Conservation (phyloP, 2,329 filamentous ascomycete genomes). For the Penicillium sclerotiorum region DNA sequence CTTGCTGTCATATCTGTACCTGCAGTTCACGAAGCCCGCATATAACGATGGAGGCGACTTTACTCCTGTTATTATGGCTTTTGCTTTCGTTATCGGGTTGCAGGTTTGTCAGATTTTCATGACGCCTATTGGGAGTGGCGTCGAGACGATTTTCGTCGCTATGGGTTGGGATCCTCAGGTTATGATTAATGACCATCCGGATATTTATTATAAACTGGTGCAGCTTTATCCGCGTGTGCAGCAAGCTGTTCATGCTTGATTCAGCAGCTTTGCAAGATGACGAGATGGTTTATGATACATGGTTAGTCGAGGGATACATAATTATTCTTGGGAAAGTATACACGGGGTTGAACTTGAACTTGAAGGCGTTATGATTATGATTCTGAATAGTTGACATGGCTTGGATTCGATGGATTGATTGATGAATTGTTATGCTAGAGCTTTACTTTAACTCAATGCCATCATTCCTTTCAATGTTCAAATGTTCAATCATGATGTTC, state of each 20-base stretch:
- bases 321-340: too few relatives aligned
- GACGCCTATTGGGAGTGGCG: slow-evolving; percentile 82
- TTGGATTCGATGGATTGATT: too few relatives aligned
- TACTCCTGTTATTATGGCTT: slow-evolving; percentile 78
- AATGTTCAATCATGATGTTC: too few relatives aligned
- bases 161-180: slow-evolving; percentile 67
- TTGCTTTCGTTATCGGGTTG: slow-evolving; percentile 84
- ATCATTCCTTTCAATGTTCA: too few relatives aligned
- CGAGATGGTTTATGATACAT: not conserved
- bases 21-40: slow-evolving; percentile 75
- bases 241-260: slow-evolving; percentile 70
- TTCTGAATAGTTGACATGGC: too few relatives aligned
- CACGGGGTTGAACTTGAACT: too few relatives aligned
- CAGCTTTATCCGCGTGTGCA: slow-evolving; percentile 82
- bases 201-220: slow-evolving; percentile 78
- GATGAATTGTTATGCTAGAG: too few relatives aligned
- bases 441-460: too few relatives aligned
- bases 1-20: slow-evolving; percentile 82
- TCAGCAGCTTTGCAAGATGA: not conserved
- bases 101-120: slow-evolving; percentile 91
- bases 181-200: slow-evolving; percentile 76
- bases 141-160: slow-evolving; percentile 90
- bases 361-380: too few relatives aligned
- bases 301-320: too few relatives aligned
- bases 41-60: slow-evolving; percentile 72